phyloP scores from a whole-genome alignment of 2,329 filamentous ascomycete species.

The Emydomyces testavorans region DNA sequence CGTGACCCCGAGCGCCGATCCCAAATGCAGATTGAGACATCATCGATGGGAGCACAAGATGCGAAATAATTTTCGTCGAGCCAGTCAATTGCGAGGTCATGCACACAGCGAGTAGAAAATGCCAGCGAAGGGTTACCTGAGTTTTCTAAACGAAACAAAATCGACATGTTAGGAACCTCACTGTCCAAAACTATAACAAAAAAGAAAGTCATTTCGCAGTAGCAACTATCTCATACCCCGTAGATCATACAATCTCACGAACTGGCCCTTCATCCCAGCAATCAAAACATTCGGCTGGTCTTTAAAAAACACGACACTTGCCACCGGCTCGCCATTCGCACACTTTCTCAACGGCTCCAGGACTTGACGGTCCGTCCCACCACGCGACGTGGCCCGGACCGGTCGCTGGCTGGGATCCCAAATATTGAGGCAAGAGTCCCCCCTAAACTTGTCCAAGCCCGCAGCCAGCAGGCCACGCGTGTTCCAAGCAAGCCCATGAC shows the following conservation, averaged over 20 bases:
- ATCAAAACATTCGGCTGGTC: slow-evolving; percentile 50
- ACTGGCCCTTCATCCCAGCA: slow-evolving; percentile 50
- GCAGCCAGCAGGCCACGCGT: slow-evolving; percentile 47
- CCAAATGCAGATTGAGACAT: slow-evolving; percentile 51
- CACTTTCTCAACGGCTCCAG: slow-evolving; percentile 47
- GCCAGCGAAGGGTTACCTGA: slow-evolving; percentile 34
- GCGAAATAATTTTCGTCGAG: slow-evolving; percentile 55
- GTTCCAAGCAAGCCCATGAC: slow-evolving; percentile 53
- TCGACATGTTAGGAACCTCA: background rate
- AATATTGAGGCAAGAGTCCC: slow-evolving; percentile 54
- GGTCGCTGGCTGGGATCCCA: slow-evolving; percentile 47
- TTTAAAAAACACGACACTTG: slow-evolving; percentile 53
- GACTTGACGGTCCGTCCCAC: slow-evolving; percentile 18
- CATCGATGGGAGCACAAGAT: slow-evolving; percentile 44
- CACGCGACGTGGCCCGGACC: slow-evolving; percentile 23
- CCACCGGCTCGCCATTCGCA: slow-evolving; percentile 51
- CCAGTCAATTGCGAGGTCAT: slow-evolving; percentile 53
- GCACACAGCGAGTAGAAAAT: slow-evolving; percentile 48
- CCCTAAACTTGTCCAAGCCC: slow-evolving; percentile 51
- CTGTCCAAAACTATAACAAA: background rate
- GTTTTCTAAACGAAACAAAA: slow-evolving; percentile 21
- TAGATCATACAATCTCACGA: slow-evolving; percentile 51
- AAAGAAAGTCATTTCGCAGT: no score
- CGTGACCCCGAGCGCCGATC: slow-evolving; percentile 43
- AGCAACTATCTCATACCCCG: slow-evolving; percentile 43